These are phyloP conservation scores for Pichia phayaonensis DNA, from an alignment of 805 yeast genomes.

Conservation along the genomic window DNA sequence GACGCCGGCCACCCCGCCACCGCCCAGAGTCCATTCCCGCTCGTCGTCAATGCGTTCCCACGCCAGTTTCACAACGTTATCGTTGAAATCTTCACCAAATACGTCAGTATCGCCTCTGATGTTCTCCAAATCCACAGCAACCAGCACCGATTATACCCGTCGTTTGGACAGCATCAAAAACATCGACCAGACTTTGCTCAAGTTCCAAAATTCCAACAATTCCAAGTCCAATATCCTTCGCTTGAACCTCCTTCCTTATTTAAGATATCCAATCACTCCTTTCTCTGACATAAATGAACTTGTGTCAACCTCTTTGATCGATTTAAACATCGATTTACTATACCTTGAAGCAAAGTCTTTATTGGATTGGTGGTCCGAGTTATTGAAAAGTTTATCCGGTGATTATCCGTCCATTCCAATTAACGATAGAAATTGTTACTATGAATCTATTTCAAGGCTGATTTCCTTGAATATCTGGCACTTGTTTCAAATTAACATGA, in stretches of 20 bases:
- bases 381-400: constrained; percentile 27
- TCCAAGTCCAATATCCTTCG: constrained; percentile 41
- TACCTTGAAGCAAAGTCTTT: constrained; percentile 15
- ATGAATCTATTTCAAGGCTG: constrained; percentile 48
- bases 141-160: constrained; percentile 4
- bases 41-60: constrained; percentile 6
- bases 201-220: constrained; percentile 33
- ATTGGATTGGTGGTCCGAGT: constrained; percentile 48
- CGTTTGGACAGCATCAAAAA: constrained; percentile 23
- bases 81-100: constrained; percentile 1
- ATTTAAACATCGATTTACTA: constrained; percentile 8
- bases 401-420: constrained; percentile 32
- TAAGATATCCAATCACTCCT: constrained; percentile 22
- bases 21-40: constrained; percentile 1
- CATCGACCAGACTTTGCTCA: constrained; percentile 36
- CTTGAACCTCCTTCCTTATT: constrained; percentile 38
- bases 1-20: not conserved
- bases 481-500: constrained; percentile 2
- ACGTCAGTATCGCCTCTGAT: constrained; percentile 10
- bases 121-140: constrained; percentile 11
- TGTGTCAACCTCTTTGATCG: constrained; percentile 3
- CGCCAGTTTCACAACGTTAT: not conserved
- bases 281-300: constrained; percentile 6
- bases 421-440: constrained; percentile 43
- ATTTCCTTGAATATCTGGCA: constrained; percentile 42